Evolutionary conservation across 192 early-diverging fungal genomes (phyloP), one percentile per base, ranked within the genome.

Genomic region (Gorgonomyces haynaldii): DNA sequence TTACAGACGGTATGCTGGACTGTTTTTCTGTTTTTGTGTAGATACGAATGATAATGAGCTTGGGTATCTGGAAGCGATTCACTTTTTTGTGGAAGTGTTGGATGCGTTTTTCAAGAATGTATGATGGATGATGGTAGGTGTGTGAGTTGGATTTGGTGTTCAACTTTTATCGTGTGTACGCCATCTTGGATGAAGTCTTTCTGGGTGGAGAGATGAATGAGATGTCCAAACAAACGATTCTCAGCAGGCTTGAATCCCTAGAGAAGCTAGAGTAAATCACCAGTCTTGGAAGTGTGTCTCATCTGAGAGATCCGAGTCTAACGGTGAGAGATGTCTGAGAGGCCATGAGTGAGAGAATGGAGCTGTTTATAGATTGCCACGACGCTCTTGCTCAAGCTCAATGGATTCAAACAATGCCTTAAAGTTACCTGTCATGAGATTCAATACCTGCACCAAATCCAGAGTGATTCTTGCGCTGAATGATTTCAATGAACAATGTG

Each of bases 11-110:
- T 98, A 98, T 67, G 93, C 93, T 0, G 92, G 46, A 26, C 69
- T 98, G 20, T 98, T 94, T 67, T 98, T 98, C 64, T 97, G 96
- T 66, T 87, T 97, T 57, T 94, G 93, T 61, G 91, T 98, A 0
- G 93, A 97, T 62, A 85, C 87, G 13, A 97, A 96, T 62, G 96
- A 98, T 67, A 98, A 98, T 54, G 93, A 97, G 58, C 67, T 98
- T 16, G 81, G 85, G 0, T 88, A 89, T 52, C 62, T 98, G 23
- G 96, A 98, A 59, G 91, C 89, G 0, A 97, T 98, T 30, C 96
- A 98, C 57, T 84, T 98, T 53, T 97, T 98, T 78, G 96, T 98
- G 7, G 96, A 98, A 66, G 88, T 99, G 0, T 65, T 99, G 27
- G 96, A 99, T 62, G 76, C 89, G 16, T 99, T 95, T 73, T 97